Evolutionary conservation across 495 filamentous ascomycete genomes (phyloP), one percentile per base, ranked within the genome.

Genomic region (Tuber microsphaerosporum): DNA sequence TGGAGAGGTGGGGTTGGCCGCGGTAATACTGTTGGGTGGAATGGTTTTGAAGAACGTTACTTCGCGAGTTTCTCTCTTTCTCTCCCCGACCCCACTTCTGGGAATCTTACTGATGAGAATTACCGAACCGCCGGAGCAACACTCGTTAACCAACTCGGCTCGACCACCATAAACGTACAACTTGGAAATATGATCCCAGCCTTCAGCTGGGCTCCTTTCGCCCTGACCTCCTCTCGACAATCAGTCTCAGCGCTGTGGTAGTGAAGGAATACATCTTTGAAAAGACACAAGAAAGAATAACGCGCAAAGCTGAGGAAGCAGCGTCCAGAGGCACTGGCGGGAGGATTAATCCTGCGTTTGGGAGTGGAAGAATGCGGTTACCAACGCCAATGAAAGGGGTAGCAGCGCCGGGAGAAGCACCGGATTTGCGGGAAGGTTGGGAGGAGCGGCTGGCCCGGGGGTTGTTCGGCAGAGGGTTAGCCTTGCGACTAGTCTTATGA

Each of bases 11-110:
- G 46, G 41, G 16, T 14, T 81, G 19, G 78, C 70, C 1, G 42
- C 75, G 0, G 19, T 81, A 31, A 73, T 75, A 5, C 61, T 80
- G 44, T 20, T 81, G 46, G 79, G 79, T 17, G 73, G 41, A 19
- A 81, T 81, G 79, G 17, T 41, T 73, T 45, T 81, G 48, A 71
- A 77, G 22, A 71, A 81, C 26, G 79, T 81, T 26, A 81, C 79
- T 34, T 56, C 79, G 68, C 76, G 77, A 42, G 77, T 79, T 19
- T 16, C 22, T 26, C 16, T 10, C 41, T 8, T 17, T 31, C 14
- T 20, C 17, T n/a, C 44, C 16, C 45, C 19, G 17, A 17, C 45
- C 19, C 19, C 16, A 17, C 45, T 48, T 48, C 17, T 48, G 2
- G 45, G 6, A 20, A 20, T 20, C 0, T 20, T 17, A 45, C 75